phyloP scores from a whole-genome alignment of 257 asterid genomes.

The Nicotiana obtusifolia region DNA sequence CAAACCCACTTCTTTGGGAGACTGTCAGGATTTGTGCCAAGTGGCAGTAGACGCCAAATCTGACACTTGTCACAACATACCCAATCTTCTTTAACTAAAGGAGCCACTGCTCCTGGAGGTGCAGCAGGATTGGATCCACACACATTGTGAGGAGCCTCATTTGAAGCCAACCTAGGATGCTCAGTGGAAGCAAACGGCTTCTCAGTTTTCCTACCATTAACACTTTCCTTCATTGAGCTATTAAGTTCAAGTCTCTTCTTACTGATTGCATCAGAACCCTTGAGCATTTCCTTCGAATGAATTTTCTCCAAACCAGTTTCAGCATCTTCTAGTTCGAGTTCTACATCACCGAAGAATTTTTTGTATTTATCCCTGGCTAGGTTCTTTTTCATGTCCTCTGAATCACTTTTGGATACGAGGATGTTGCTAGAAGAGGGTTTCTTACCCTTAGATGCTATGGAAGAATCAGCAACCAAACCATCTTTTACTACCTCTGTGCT shows the following conservation, averaged over 20 bases:
- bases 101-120: conserved; percentile 43
- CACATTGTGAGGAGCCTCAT: conserved; percentile 33
- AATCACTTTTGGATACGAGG: conserved; percentile 35
- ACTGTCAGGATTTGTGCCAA: conserved; percentile 67
- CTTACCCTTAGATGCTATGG: conserved; percentile 39
- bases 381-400: conserved; percentile 44
- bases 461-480: conserved; percentile 37
- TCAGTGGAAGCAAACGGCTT: conserved; percentile 31
- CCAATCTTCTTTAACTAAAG: conserved; percentile 82
- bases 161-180: conserved; percentile 34
- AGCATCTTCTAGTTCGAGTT: conserved; percentile 55
- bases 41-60: conserved; percentile 93
- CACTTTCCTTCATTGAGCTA: conserved; percentile 38
- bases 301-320: conserved; percentile 56
- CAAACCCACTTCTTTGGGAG: conserved; percentile 94
- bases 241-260: conserved; percentile 36
- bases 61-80: conserved; percentile 82
- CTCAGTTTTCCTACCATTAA: conserved; percentile 30
- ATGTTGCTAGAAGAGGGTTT: conserved; percentile 33
- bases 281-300: conserved; percentile 37
- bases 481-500: conserved; percentile 30
- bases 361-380: conserved; percentile 50
- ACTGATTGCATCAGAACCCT: conserved; percentile 36
- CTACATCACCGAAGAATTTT: conserved; percentile 76
- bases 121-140: conserved; percentile 46